phyloP scores from a whole-genome alignment of 305 asterid species.

The Rubia tinctorum region DNA sequence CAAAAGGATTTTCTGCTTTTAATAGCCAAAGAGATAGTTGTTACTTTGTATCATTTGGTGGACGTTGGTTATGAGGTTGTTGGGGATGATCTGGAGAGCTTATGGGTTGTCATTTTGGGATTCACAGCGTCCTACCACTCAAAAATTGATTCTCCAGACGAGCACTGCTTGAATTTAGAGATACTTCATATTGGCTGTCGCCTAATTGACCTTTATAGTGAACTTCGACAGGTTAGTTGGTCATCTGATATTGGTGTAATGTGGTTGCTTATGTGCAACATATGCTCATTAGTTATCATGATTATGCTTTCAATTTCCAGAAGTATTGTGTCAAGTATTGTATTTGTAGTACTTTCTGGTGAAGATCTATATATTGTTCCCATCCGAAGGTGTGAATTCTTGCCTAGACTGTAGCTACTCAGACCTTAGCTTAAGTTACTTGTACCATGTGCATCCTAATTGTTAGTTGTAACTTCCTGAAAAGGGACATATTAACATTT shows the following conservation, averaged over 20 bases:
- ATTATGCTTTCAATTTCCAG: neutral
- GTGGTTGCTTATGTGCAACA: neutral
- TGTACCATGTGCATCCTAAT: neutral
- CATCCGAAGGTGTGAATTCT: neutral
- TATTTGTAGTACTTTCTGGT: neutral
- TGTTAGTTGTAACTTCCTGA: neutral
- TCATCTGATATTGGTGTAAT: conserved; percentile 7
- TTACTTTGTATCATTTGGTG: conserved; percentile 50
- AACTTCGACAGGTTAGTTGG: conserved; percentile 91
- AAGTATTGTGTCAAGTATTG: neutral
- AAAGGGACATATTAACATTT: neutral
- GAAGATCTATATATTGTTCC: neutral
- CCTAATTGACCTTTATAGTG: conserved; percentile 74
- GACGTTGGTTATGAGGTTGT: conserved; percentile 79
- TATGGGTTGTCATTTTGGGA: conserved; percentile 64
- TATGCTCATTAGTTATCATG: neutral
- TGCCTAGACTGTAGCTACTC: neutral
- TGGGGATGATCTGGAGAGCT: conserved; percentile 71
- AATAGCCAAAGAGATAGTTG: conserved; percentile 61
- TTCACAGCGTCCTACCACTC: conserved; percentile 48
- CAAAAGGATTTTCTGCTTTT: conserved; percentile 42
- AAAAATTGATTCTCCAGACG: conserved; percentile 39
- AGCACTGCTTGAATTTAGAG: conserved; percentile 42
- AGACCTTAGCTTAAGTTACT: neutral
- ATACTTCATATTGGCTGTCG: conserved; percentile 62